Conservation (phyloP, 768 basidiomycete species). For the Phanerochaete sordida region DNA sequence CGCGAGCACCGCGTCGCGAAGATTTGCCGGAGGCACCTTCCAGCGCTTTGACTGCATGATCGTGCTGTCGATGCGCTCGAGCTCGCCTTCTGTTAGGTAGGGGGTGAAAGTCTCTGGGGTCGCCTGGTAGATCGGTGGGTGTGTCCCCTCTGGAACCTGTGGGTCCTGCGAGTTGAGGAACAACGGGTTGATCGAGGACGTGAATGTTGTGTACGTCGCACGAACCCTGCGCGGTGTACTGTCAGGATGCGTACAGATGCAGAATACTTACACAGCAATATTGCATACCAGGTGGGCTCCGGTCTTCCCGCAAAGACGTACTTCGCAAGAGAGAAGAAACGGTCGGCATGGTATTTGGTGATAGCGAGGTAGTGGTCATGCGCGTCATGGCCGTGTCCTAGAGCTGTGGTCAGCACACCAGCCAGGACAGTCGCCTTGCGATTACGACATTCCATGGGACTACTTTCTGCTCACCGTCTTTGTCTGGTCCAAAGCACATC, state of each 20-base stretch:
- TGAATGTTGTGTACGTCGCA: constrained; percentile 26
- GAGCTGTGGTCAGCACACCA: not conserved
- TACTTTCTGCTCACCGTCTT: constrained; percentile 26
- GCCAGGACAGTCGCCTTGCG: not conserved
- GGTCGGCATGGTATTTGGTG: constrained; percentile 31
- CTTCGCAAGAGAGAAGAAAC: constrained; percentile 28
- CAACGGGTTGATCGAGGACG: constrained; percentile 11
- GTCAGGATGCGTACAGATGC: too few relatives aligned
- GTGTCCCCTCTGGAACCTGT: too few relatives aligned
- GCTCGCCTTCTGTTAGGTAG: too few relatives aligned
- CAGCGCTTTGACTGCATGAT: constrained; percentile 1
- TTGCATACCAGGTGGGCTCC: constrained; percentile 14
- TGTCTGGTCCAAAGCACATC: constrained; percentile 24
- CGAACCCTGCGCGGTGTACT: constrained; percentile 21
- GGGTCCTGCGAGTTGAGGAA: too few relatives aligned
- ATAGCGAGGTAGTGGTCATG: constrained; percentile 29
- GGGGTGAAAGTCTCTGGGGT: too few relatives aligned
- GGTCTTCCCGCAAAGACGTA: constrained; percentile 24
- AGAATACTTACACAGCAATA: too few relatives aligned
- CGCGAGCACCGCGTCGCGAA: constrained; percentile 19
- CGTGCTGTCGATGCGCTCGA: constrained; percentile 29
- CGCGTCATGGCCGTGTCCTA: not conserved
- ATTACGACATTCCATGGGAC: too few relatives aligned
- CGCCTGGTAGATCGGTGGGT: too few relatives aligned
- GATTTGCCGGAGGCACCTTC: constrained; percentile 8